A percentile compares a stretch with the other conserved stretches of the same genome.
These are phyloP conservation scores for Anisodus tanguticus DNA, from an alignment of 257 asterid genomes.

Conservation along the genomic window DNA sequence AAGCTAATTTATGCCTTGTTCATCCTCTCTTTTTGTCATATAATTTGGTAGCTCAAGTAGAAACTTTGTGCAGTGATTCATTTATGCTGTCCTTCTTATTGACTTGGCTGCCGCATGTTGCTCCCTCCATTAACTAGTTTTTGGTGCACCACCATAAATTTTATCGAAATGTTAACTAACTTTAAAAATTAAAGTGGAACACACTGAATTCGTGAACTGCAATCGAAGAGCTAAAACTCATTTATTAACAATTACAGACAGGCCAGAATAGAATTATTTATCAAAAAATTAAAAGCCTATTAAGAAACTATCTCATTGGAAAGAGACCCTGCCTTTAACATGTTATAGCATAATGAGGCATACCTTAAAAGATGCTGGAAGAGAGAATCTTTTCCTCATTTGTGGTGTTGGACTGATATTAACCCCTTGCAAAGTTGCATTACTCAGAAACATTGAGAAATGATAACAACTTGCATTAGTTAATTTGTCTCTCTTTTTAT, in stretches of 20 bases:
- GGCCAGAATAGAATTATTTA: neutral
- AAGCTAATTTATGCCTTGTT: constrained; percentile 13
- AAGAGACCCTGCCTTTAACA: neutral
- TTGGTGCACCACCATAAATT: neutral
- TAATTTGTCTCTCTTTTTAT: neutral
- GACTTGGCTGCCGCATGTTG: neutral
- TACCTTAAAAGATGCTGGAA: constrained; percentile 2
- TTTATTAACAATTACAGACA: neutral
- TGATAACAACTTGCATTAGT: neutral
- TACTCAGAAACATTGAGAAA: neutral
- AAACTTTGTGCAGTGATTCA: neutral
- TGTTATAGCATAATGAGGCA: neutral
- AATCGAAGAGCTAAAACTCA: neutral
- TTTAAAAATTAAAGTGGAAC: neutral
- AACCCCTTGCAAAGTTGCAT: neutral
- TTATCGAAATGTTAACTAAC: neutral
- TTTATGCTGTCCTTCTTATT: neutral
- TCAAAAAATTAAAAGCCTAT: constrained; percentile 17
- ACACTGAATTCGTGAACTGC: neutral
- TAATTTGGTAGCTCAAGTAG: constrained; percentile 25
- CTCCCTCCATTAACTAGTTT: neutral
- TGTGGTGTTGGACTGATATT: constrained; percentile 4
- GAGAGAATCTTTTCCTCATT: constrained; percentile 6
- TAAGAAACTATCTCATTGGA: neutral
- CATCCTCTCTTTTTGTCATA: constrained; percentile 5